Evolutionary conservation across 768 basidiomycete species (phyloP), one percentile per base, ranked within the genome.

Genomic region (Tricholoma sp.): DNA sequence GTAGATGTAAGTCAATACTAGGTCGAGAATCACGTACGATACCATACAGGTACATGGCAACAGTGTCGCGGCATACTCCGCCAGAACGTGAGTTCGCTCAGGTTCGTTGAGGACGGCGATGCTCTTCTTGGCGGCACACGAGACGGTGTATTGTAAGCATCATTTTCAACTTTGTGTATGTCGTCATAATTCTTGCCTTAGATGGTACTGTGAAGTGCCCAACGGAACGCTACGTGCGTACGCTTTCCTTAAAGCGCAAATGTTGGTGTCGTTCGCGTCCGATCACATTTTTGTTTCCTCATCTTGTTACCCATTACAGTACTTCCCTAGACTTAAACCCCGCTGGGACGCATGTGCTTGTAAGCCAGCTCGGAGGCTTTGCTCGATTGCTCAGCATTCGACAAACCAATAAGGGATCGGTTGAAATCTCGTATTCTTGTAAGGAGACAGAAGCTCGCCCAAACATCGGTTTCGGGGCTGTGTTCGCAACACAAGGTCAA

Each of bases 191-290:
- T 13, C 29, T 56, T 49, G 61, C 39, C 55, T 28, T 55, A 87
- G 85, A 58, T 88, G 87, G 86, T 78, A 83, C 65, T 86, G 82
- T 61, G 81, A 83, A 63, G 72, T 88, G 57, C 84, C 84, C 0
- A 85, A 86, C 59, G 86, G 86, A 28, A 86, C 80, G 11, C 69
- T 85, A 45, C 79, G 81, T 4, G 84, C 81, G 10, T 81, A 81
- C 55, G 72, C 79, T 6, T 85, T 86, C 62, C 72, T 87, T 58
- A 74, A 80, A 66, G 70, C 78, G 44, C 79, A 76, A 68, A 80
- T 88, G 86, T 85, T 60, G 59, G 82, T 70, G 10, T 24, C 24
- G 24, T 37, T 49, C 29, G n/a, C 28, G 41, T 37, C 52, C 15
- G 36, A 32, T 39, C 15, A 4, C 20, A 10, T 6, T 6, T 37